Evolutionary conservation across 208 protist genomes (phyloP).

Genomic region (Leishmania mexicana): DNA sequence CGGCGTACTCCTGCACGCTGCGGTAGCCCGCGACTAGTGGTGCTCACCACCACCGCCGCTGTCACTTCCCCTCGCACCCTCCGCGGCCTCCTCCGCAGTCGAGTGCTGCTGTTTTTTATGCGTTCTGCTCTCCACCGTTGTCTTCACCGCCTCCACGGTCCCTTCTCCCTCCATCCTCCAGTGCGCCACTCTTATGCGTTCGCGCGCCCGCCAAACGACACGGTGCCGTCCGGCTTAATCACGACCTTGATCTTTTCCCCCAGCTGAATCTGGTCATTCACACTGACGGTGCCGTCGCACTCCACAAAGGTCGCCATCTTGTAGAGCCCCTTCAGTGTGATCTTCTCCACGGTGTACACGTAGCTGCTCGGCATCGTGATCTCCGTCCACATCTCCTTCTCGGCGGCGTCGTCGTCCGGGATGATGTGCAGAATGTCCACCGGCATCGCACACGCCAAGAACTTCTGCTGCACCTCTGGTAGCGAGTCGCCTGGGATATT

Average conservation of each 20-base stretch:
- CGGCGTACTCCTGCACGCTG: neutral
- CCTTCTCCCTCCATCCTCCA: neutral
- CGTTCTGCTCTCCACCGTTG: neutral
- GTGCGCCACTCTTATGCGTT: slow-evolving; percentile 19
- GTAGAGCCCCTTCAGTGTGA: slow-evolving; percentile 86
- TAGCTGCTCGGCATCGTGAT: slow-evolving; percentile 88
- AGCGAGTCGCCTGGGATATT: slow-evolving; percentile 78
- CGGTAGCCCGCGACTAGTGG: neutral
- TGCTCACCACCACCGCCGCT: neutral
- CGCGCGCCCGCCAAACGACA: slow-evolving; percentile 79
- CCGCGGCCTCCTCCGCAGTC: neutral
- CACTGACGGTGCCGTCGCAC: slow-evolving; percentile 85
- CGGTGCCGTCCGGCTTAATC: slow-evolving; percentile 86
- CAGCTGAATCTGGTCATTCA: slow-evolving; percentile 87
- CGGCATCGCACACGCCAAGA: slow-evolving; percentile 85
- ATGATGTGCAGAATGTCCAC: slow-evolving; percentile 87
- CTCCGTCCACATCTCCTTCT: slow-evolving; percentile 83
- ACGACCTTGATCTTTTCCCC: slow-evolving; percentile 87
- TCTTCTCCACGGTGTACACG: slow-evolving; percentile 87
- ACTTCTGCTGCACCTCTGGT: slow-evolving; percentile 82
- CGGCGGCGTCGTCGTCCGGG: slow-evolving; percentile 59
- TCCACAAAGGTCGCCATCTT: slow-evolving; percentile 86
- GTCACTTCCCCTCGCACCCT: neutral
- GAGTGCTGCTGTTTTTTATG: neutral
- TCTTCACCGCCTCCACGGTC: neutral